Base-by-base conservation (phyloP, 805 yeast genomes). In the Ogataea kodamae region DNA sequence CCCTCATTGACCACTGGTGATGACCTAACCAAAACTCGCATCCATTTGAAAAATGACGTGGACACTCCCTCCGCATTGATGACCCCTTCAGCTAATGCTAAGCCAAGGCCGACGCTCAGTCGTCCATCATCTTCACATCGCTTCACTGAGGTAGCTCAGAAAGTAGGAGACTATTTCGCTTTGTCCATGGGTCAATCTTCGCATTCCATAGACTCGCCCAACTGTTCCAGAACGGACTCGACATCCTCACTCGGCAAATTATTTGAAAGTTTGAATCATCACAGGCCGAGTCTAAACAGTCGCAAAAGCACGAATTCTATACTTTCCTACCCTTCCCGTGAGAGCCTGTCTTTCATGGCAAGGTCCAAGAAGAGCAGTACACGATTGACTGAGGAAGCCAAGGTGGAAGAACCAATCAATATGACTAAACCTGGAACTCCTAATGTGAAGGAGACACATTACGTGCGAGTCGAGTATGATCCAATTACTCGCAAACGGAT, bases 401-500 rank as follows among this genome's bases (percentile, higher is more conserved):
- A 37, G 13, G 35, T 35, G 7, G 30, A 42, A 12, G 33, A 11
- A 3, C 15, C 6, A 9, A 4, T 22, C 12, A n/a, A 9, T 4
- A 4, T 25, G 10, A 16, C 37, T 9, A 6, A 40, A n/a, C 14
- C 34, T 8, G 6, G 33, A 5, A 18, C 28, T 10, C 30, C 56
- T 5, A 58, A 55, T 23, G 96, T 89, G 5, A 87, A 83, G 52
- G 97, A 90, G 55, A 89, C 96, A 1, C 78, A 74, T 39, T 73
- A 74, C 39, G 85, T 92, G 10, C 74, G 71, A 21, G 71, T 90
- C 22, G 95, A 89, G 48, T 88, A 86, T 61, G 96, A 92, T 57
- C 97, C 97, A 0, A 72, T 82, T 4, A 77, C 81, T 1, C 78
- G 81, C 42, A 74, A 92, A 31, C 84, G 89, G 54, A 77, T 81